Base-by-base conservation (phyloP, 2,329 filamentous ascomycete genomes). In the Fusarium sp. region DNA sequence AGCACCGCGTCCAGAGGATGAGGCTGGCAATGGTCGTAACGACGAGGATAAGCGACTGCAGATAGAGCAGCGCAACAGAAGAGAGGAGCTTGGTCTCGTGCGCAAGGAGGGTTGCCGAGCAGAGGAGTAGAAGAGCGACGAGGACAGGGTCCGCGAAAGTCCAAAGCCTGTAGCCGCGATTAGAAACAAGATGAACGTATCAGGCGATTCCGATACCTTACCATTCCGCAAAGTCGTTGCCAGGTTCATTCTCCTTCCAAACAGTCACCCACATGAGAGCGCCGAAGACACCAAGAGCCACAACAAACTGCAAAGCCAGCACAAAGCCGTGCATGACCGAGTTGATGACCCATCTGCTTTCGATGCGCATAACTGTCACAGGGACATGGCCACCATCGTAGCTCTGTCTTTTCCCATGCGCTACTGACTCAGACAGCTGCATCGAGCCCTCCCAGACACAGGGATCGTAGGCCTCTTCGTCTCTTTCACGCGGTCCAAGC, bases 11-110 rank as follows among this genome's bases (percentile, higher is more conserved):
- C 71, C 70, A 76, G 44, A 77, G 58, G 11, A 65, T 39, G 2
- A 73, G 43, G 9, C 73, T 72, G 0, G 71, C 62, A 1, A 44
- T 40, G 1, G 75, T 75, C 3, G 75, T 71, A 6, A 75, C 41
- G 5, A 62, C 13, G 1, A 79, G 69, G 8, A 78, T 74, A 2
- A 67, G 62, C 1, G 73, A 74, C 41, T 80, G 74, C 1, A 78
- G 59, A 34, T 73, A 77, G 3, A 80, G 65, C 0, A 77, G 55
- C 1, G 63, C 72, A 2, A 76, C 64, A 0, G 75, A 62, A 1
- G 77, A 78, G 5, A 80, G 69, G 1, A 71, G 46, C 3, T 63
- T 68, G 18, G 67, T 56, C 56, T 80, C 78, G 59, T 78, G 74
- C 10, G 66, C 39, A 27, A 77, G 28, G 2, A 79, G 58, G 10